Percentiles rank a stretch among this genome's conserved stretches.
Evolutionary conservation across 106 monocot species (phyloP).

Genomic region (Apostasia shenzhenica): DNA sequence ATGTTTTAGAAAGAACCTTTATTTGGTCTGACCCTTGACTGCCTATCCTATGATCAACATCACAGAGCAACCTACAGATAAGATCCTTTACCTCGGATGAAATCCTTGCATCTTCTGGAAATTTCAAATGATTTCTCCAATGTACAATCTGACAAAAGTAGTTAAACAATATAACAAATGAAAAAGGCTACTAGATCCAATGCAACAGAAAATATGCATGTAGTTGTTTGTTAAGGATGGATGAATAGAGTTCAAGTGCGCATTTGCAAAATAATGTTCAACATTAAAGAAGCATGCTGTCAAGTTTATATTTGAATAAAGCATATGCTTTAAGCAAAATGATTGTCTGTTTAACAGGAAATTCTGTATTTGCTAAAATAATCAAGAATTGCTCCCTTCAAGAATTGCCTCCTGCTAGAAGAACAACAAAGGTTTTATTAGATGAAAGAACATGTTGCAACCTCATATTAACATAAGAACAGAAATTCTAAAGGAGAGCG

Average conservation of each 20-base stretch:
- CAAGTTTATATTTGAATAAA: too few relatives aligned
- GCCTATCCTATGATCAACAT: conserved; percentile 89
- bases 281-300: too few relatives aligned
- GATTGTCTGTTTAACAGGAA: too few relatives aligned
- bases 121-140: conserved; percentile 88
- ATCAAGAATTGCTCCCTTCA: too few relatives aligned
- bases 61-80: conserved; percentile 88
- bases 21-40: conserved; percentile 77
- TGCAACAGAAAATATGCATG: neutral
- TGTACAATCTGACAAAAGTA: conserved; percentile 73
- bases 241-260: neutral
- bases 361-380: too few relatives aligned
- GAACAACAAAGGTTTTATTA: too few relatives aligned
- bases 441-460: too few relatives aligned
- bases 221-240: neutral
- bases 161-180: neutral
- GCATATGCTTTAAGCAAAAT: too few relatives aligned
- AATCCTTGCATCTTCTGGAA: conserved; percentile 68
- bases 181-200: neutral
- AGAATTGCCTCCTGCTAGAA: too few relatives aligned
- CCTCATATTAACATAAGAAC: too few relatives aligned
- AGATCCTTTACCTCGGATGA: conserved; percentile 84
- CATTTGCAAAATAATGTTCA: too few relatives aligned
- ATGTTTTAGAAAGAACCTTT: conserved; percentile 42
- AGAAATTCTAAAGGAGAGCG: too few relatives aligned